Evolutionary conservation across 805 yeast genomes (phyloP).

Genomic region (Spencermartinsiella europaea): DNA sequence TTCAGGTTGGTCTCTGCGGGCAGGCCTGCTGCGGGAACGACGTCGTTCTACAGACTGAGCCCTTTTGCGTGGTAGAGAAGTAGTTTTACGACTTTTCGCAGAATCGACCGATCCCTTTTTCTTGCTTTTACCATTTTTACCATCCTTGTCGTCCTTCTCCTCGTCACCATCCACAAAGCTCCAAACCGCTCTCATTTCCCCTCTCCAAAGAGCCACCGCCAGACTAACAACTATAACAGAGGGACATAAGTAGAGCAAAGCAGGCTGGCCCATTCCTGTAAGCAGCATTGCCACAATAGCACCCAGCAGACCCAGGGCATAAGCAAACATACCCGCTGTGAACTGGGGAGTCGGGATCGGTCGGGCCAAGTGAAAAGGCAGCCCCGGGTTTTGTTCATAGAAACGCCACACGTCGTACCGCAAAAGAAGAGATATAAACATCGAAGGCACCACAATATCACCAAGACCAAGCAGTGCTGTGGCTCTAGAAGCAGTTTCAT

Average conservation of each 20-base stretch:
- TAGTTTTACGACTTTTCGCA: too few species aligned
- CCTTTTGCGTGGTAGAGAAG: too few species aligned
- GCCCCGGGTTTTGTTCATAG: slow-evolving; percentile 30
- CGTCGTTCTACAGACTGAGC: too few species aligned
- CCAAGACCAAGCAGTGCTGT: slow-evolving; percentile 56
- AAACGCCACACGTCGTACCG: slow-evolving; percentile 47
- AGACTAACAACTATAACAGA: slow-evolving; percentile 34
- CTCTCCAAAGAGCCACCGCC: slow-evolving; percentile 33
- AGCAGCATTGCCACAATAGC: slow-evolving; percentile 40
- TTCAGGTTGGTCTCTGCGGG: too few species aligned
- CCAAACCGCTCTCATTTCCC: slow-evolving; percentile 34
- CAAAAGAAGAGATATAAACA: slow-evolving; percentile 47
- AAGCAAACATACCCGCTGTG: slow-evolving; percentile 40
- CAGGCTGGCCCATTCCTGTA: slow-evolving; percentile 56
- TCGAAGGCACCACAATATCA: slow-evolving; percentile 59
- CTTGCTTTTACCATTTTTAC: too few species aligned
- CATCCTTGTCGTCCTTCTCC: too few species aligned
- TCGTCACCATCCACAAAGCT: slow-evolving; percentile 35
- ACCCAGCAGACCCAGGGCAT: slow-evolving; percentile 40
- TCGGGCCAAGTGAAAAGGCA: slow-evolving; percentile 25
- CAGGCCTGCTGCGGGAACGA: too few species aligned
- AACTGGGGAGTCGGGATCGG: slow-evolving; percentile 44
- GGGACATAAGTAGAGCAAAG: slow-evolving; percentile 60
- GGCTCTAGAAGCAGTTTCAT: slow-evolving; percentile 8
- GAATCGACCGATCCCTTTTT: too few species aligned